Conservation (phyloP, 2,329 filamentous ascomycete species). For the Colletotrichum melonis region DNA sequence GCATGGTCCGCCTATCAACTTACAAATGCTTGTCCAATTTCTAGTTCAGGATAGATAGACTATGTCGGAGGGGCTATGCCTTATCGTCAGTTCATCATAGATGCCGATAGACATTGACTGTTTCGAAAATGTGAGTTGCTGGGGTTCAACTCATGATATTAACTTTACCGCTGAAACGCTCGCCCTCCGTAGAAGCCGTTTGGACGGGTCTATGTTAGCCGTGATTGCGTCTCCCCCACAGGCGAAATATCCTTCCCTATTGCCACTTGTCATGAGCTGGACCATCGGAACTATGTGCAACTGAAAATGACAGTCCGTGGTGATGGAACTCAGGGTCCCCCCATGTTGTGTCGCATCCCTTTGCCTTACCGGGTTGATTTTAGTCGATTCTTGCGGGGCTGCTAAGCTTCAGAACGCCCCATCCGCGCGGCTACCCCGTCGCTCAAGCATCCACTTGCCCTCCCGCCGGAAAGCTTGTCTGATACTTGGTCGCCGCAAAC, state of each 20-base stretch:
- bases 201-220: not conserved
- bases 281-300: not conserved
- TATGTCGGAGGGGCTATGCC: conserved; percentile 1
- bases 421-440: not conserved
- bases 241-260: not conserved
- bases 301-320: not conserved
- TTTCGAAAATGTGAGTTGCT: not conserved
- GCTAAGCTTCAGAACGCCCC: not conserved
- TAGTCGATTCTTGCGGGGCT: not conserved
- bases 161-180: conserved; percentile 19
- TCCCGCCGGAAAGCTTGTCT: conserved; percentile 7
- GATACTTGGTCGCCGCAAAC: not conserved
- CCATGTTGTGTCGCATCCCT: not conserved
- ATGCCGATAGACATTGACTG: conserved; percentile 3
- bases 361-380: not conserved
- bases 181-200: not conserved
- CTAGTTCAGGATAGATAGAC: conserved; percentile 13
- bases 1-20: not conserved
- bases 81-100: not conserved
- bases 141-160: conserved; percentile 16
- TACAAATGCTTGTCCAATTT: not conserved
- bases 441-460: not conserved
- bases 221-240: not conserved
- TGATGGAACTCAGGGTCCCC: not conserved
- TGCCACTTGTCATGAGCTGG: not conserved